Evolutionary conservation across 371 early-diverging fungal genomes (phyloP).

Genomic region (Mucor piriformis): DNA sequence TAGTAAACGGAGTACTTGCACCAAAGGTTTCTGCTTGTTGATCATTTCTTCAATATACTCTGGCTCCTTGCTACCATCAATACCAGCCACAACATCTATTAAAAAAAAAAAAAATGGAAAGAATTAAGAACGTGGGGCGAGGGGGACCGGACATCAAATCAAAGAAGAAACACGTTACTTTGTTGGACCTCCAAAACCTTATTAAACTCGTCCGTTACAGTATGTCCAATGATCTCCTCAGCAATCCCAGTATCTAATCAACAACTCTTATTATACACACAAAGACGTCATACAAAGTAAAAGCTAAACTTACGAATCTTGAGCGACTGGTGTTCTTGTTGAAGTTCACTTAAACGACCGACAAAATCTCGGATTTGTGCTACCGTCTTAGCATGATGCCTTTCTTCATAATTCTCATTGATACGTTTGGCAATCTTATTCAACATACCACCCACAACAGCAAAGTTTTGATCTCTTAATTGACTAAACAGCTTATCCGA

Average conservation of each 20-base stretch:
- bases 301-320: slow-evolving; percentile 58
- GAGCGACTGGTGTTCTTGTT: slow-evolving; percentile 83
- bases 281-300: not conserved
- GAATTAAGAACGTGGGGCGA: too few relatives aligned
- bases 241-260: slow-evolving; percentile 78
- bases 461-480: slow-evolving; percentile 87
- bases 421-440: slow-evolving; percentile 83
- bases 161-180: slow-evolving; percentile 63
- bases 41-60: slow-evolving; percentile 89
- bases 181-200: slow-evolving; percentile 86
- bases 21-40: slow-evolving; percentile 69
- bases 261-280: slow-evolving; percentile 8
- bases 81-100: slow-evolving; percentile 83
- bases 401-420: slow-evolving; percentile 84
- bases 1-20: slow-evolving; percentile 79
- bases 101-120: not conserved
- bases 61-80: slow-evolving; percentile 63
- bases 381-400: slow-evolving; percentile 88
- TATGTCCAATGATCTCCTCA: slow-evolving; percentile 79
- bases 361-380: slow-evolving; percentile 91
- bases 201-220: slow-evolving; percentile 81
- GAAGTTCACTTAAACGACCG: slow-evolving; percentile 78
- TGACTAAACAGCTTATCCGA: slow-evolving; percentile 79
- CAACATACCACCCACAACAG: slow-evolving; percentile 81
- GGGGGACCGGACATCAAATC: not conserved